Conservation (phyloP, 2,329 filamentous ascomycete species). For the Aspergillus fumigatus region DNA sequence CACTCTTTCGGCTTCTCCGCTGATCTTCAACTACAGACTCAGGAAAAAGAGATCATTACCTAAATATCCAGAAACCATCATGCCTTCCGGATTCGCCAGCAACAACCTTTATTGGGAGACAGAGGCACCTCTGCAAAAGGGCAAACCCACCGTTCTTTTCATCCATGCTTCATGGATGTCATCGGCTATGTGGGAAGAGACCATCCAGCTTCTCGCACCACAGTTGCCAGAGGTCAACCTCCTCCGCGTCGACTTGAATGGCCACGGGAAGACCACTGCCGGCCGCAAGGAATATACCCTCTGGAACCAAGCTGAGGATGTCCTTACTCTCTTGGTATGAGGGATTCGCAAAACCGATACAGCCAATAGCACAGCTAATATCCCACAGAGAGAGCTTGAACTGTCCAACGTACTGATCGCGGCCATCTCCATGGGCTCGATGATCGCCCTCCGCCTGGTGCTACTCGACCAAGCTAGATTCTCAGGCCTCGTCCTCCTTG, state of each 20-base stretch:
- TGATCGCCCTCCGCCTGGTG: slow-evolving; percentile 1
- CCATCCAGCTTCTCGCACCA: neutral
- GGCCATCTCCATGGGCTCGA: slow-evolving; percentile 2
- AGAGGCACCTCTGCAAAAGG: neutral
- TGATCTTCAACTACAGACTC: too few species aligned
- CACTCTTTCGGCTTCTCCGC: too few species aligned
- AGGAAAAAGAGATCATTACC: too few species aligned
- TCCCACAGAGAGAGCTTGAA: neutral
- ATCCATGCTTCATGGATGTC: slow-evolving; percentile 7
- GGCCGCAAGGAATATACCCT: slow-evolving; percentile 1
- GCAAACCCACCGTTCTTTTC: neutral
- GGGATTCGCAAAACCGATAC: neutral
- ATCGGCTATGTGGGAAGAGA: slow-evolving; percentile 2
- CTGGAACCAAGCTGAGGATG: slow-evolving; percentile 2
- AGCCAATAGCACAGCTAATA: neutral
- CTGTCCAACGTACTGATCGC: neutral
- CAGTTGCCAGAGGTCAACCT: neutral
- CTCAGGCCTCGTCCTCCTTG: neutral
- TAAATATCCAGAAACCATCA: neutral
- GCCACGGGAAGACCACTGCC: neutral
- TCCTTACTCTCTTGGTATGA: neutral
- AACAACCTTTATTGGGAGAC: slow-evolving; percentile 1
- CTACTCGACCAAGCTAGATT: neutral
- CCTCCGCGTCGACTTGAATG: neutral
- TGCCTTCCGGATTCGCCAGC: slow-evolving; percentile 1